Conservation (phyloP, 257 asterid species). For the Gentiana straminea region DNA sequence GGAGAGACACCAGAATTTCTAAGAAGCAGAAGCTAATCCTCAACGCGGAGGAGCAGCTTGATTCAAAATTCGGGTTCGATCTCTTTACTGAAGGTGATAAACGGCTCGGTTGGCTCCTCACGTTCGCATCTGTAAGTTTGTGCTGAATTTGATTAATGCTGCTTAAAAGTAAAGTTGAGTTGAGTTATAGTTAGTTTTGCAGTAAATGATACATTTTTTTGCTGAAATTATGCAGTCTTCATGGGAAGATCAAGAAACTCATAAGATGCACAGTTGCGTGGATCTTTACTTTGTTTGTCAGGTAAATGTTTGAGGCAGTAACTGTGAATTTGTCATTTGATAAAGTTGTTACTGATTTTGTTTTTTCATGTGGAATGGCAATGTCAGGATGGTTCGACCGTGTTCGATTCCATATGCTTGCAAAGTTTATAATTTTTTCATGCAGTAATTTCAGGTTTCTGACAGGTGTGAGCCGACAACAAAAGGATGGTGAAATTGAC, state of each 20-base stretch:
- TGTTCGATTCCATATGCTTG: too few species aligned
- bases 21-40: slow-evolving; percentile 82
- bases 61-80: slow-evolving; percentile 74
- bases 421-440: too few species aligned
- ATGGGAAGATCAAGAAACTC: slow-evolving; percentile 91
- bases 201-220: slow-evolving; percentile 1
- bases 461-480: too few species aligned
- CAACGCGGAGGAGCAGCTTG: slow-evolving; percentile 87
- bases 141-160: neutral
- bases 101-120: slow-evolving; percentile 97
- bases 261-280: slow-evolving; percentile 69
- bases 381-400: too few species aligned
- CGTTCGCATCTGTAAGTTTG: slow-evolving; percentile 61
- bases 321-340: too few species aligned
- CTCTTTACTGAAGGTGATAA: slow-evolving; percentile 82
- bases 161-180: neutral
- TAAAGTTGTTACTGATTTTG: too few species aligned
- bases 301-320: too few species aligned
- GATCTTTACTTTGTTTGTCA: slow-evolving; percentile 95
- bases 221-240: slow-evolving; percentile 44
- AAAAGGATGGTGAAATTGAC: too few species aligned
- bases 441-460: too few species aligned
- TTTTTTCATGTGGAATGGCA: too few species aligned
- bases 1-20: slow-evolving; percentile 68
- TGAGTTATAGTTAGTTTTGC: neutral